Base-by-base conservation (phyloP, 768 basidiomycete species). In the Galerina sulciceps region DNA sequence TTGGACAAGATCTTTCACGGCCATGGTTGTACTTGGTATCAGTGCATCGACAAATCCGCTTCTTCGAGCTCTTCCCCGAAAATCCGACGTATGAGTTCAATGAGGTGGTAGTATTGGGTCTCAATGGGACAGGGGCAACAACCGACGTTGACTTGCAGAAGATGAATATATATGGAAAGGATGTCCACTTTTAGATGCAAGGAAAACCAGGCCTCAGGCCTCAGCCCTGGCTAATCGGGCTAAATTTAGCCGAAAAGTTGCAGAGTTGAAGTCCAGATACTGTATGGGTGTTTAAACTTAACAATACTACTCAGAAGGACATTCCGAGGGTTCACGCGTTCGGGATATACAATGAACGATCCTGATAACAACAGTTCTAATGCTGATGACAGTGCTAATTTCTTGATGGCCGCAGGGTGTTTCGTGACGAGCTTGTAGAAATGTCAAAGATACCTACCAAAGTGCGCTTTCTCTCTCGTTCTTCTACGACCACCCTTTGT, bases 1-100 rank as follows among this genome's bases (percentile, higher is more conserved):
- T 34, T 71, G 65, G 53, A 74, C 67, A 47, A 76, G 68, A 38
- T 76, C 74, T 67, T 76, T 73, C 50, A 74, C 71, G 34, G 70
- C 57, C 73, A 74, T 76, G n/a, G 48, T 18, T 40, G 58, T 50
- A 26, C 37, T 57, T 41, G 53, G 49, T 47, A 61, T 35, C 40
- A 43, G 36, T 41, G 48, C 71, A 64, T 68, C 37, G 50, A 37
- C 8, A 31, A 8, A 31, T 5, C 8, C 26, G 26, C 26, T 31
- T 23, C 13, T 47, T 47, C 45, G 26, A 47, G 45, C 11, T 18
- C 8, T 35, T 14, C 9, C 9, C 26, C 8, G 37, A n/a, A 51
- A 20, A 8, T 22, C 44, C 18, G 46, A 31, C 23, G 10, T 15
- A 5, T 10, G 2, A 26, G 46, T 17, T 22, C 1, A 11, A 13